Conservation (phyloP, 2,329 filamentous ascomycete species). For the Aspergillus quadrilineatus region DNA sequence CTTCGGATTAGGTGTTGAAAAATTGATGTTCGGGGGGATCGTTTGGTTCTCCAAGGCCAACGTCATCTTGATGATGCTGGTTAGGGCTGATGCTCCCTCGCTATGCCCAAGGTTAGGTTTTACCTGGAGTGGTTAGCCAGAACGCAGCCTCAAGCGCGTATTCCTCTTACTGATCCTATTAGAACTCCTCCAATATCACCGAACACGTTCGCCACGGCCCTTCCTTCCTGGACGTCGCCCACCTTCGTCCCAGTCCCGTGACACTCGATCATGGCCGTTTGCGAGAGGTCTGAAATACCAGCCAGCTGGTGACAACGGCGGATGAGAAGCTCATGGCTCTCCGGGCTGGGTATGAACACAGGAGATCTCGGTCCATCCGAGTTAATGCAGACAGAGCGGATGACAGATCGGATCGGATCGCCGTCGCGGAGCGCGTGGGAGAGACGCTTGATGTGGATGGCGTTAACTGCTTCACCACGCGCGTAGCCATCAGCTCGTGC, state of each 20-base stretch:
- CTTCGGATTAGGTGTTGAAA: conserved; percentile 26
- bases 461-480: conserved; percentile 34
- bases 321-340: conserved; percentile 13
- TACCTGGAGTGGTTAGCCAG: conserved; percentile 3
- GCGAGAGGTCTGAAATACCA: conserved; percentile 5
- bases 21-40: conserved; percentile 23
- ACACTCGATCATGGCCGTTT: conserved; percentile 17
- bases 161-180: conserved; percentile 18
- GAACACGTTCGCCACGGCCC: conserved; percentile 10
- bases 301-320: conserved; percentile 2
- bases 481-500: conserved; percentile 33
- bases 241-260: conserved; percentile 15
- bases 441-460: conserved; percentile 30
- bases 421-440: conserved; percentile 27
- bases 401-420: conserved; percentile 33
- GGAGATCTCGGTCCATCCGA: conserved; percentile 24
- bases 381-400: conserved; percentile 27
- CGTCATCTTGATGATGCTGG: conserved; percentile 22
- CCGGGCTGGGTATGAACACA: conserved; percentile 11
- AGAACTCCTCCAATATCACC: conserved; percentile 8
- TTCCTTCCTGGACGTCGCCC: not conserved
- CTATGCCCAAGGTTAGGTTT: conserved; percentile 26
- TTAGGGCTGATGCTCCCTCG: conserved; percentile 22
- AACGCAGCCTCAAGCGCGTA: no score
- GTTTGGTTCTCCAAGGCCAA: conserved; percentile 20